Base-by-base conservation (phyloP, 805 yeast genomes). In the Metschnikowia cubensis region DNA sequence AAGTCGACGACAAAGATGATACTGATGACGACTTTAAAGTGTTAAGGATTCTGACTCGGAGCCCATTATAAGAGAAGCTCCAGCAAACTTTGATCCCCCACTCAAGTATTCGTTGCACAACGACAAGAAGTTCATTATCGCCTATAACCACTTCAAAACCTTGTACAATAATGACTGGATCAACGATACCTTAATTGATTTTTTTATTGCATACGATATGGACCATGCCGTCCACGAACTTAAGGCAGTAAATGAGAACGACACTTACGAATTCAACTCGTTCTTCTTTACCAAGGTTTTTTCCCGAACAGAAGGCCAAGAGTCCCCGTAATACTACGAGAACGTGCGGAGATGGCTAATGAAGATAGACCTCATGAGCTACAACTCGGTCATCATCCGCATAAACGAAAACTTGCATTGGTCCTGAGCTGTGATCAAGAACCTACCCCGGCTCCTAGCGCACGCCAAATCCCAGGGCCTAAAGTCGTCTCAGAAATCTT, bases 141-240 rank as follows among this genome's bases (percentile, higher is more conserved):
- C 83, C 0, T 77, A 81, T 51, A 75, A 80, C 35, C 99, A 94
- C 62, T 89, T 87, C 64, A 81, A 80, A 53, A 86, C 97, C 41
- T 74, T 92, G 8, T 83, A 84, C 60, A 84, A 85, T 50, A 83
- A 84, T 42, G 88, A 87, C 54, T 92, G 96, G 91, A 80, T 94
- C 44, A 92, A 94, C 68, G 99, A 94, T 61, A 80, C 86, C 0
- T 72, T 94, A 45, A 84, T 94, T 49, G 96, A 89, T 65, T 92
- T 92, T 63, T 90, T 88, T 60, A 73, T 89, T 29, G 81, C 80
- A 50, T 85, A 75, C 61, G 79, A 77, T 54, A 73, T 81, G 6
- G 80, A 73, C 43, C 51, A 52, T 47, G 73, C 68, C 2, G 52
- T 74, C 10, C 25, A 56, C n/a, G 51, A 53, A 13, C 17, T 29